Percentiles rank a stretch among this genome's conserved stretches.
phyloP scores from a whole-genome alignment of 768 basidiomycete species.

The Boletus insuetus region DNA sequence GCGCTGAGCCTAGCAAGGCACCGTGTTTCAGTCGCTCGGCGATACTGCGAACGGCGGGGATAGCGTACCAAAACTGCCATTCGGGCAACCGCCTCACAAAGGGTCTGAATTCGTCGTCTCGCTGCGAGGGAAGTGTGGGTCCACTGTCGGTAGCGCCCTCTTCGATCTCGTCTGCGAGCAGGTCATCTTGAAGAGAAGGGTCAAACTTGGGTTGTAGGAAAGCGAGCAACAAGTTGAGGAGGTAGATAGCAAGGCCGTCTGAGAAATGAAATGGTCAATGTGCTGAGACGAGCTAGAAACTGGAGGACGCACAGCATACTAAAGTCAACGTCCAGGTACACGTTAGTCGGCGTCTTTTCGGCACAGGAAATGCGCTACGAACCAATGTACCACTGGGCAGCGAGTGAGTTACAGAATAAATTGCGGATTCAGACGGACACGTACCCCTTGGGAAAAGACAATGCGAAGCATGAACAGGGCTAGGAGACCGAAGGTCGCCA shows the following conservation, averaged over 20 bases:
- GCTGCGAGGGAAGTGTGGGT: constrained; percentile 57
- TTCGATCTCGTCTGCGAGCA: constrained; percentile 92
- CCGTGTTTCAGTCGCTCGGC: not conserved
- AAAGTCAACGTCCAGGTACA: not conserved
- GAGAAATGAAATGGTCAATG: constrained; percentile 5
- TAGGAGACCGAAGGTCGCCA: constrained; percentile 68
- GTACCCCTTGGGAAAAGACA: constrained; percentile 83
- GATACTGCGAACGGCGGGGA: not conserved
- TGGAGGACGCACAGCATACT: constrained; percentile 66
- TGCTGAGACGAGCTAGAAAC: not conserved
- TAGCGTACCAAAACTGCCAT: constrained; percentile 90
- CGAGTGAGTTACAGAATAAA: not conserved
- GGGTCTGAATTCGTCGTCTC: constrained; percentile 96
- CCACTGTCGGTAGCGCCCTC: constrained; percentile 73
- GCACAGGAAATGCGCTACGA: constrained; percentile 32
- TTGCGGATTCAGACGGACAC: constrained; percentile 23
- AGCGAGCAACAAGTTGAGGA: constrained; percentile 92
- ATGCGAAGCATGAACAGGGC: constrained; percentile 82
- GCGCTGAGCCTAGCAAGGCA: constrained; percentile 71
- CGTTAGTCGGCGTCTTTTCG: constrained; percentile 1
- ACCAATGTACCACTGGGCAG: constrained; percentile 87
- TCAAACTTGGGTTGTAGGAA: constrained; percentile 99
- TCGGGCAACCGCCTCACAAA: constrained; percentile 95
- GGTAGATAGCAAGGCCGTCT: constrained; percentile 94
- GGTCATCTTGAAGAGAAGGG: constrained; percentile 90